Evolutionary conservation across 305 asterid genomes (phyloP), one percentile per base, ranked within the genome.

Genomic region (Rubia occidens): DNA sequence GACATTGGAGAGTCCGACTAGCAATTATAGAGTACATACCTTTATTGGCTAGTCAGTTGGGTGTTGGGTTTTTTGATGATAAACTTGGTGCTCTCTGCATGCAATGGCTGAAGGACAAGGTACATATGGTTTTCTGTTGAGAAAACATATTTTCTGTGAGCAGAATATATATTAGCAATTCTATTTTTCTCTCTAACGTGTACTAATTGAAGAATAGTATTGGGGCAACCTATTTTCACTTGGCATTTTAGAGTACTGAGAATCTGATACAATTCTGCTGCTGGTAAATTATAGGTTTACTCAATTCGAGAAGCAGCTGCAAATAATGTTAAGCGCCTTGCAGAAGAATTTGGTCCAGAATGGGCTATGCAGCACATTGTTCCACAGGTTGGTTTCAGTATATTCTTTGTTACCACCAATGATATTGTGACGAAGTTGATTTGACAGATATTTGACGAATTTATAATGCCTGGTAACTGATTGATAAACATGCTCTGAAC

Each of bases 91-190:
- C 92, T 63, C 95, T 90, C 60, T 90, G 97, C 82, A 90, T 88
- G 96, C 95, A 88, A 78, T 86, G 97, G 97, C 80, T 90, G 69
- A 95, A 88, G 78, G 96, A 90, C 81, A 90, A 90, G 95, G 95
- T 89, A 73, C 6, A 14, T 15, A 26, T 15, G 17, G 26, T 45
- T 66, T 26, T 66, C 51, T 24, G 17, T 47, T 14, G 26, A 65
- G 70, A 24, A 2, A 17, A 17, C 21, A 14, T 45, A 5, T 66
- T 66, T 61, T 45, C 0, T 45, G 26, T 56, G 61, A 67, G n/a
- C 59, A 18, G 4, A n/a, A 10, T 37, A 37, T 37, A 5, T 37
- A 0, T 37, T 37, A 37, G 40, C 40, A 37, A 37, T 37, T 37
- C 40, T 37, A 37, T 37, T 37, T 37, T 37, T 0, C 40, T 37